phyloP scores from a whole-genome alignment of 441 rosid genomes.

The Arabidopsis lyrata region DNA sequence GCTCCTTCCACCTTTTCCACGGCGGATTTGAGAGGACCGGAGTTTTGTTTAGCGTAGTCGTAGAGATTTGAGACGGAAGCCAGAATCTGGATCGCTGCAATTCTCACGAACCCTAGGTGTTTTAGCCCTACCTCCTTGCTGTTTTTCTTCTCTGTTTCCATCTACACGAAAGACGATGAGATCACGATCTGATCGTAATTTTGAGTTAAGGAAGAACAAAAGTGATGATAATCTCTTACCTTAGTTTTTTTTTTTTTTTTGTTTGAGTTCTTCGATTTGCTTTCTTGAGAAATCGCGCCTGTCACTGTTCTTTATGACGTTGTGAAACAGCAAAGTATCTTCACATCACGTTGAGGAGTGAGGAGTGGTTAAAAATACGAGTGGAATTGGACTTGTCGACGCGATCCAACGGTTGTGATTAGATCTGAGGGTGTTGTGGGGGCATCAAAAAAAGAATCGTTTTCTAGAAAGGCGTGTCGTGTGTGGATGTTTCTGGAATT shows the following conservation, averaged over 20 bases:
- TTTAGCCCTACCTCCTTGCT: slow-evolving; percentile 57
- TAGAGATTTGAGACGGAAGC: slow-evolving; percentile 64
- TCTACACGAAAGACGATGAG: slow-evolving; percentile 19
- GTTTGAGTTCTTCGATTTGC: slow-evolving; percentile 15
- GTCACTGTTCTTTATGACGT: slow-evolving; percentile 25
- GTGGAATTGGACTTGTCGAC: slow-evolving; percentile 33
- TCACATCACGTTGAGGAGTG: slow-evolving; percentile 27
- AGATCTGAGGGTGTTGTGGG: slow-evolving; percentile 29
- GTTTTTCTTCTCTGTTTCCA: slow-evolving; percentile 57
- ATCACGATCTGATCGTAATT: background rate
- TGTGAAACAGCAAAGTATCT: slow-evolving; percentile 26
- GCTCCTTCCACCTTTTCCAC: slow-evolving; percentile 72
- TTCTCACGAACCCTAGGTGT: slow-evolving; percentile 68
- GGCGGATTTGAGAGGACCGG: slow-evolving; percentile 77
- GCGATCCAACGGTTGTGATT: slow-evolving; percentile 51
- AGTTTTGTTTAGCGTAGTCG: slow-evolving; percentile 75
- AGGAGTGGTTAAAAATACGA: slow-evolving; percentile 17
- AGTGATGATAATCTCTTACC: slow-evolving; percentile 22
- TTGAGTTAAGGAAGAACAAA: background rate
- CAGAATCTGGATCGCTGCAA: slow-evolving; percentile 62
- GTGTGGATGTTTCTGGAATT: slow-evolving; percentile 15
- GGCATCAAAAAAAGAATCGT: background rate
- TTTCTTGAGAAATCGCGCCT: slow-evolving; percentile 8
- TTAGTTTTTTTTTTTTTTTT: background rate
- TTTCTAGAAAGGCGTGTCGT: slow-evolving; percentile 23